A percentile compares a stretch with the other conserved stretches of the same genome.
These are phyloP conservation scores for Penicillium crustosum DNA, from an alignment of 2,329 filamentous ascomycete species.

Conservation along the genomic window DNA sequence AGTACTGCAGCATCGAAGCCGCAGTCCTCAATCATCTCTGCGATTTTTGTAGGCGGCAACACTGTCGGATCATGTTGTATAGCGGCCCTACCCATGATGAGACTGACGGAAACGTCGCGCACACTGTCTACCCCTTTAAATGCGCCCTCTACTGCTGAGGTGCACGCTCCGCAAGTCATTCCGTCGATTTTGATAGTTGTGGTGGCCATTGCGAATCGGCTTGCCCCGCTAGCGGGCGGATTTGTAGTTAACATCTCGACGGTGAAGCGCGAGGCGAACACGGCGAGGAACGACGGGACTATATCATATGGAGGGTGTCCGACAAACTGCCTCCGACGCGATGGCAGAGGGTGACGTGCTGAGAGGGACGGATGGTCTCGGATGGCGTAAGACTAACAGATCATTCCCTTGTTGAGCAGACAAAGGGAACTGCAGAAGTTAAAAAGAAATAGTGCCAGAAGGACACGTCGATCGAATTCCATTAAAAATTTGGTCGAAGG, in stretches of 20 bases:
- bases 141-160: slow-evolving; percentile 88
- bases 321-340: slow-evolving; percentile 6
- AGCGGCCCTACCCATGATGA: slow-evolving; percentile 95
- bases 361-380: slow-evolving; percentile 21
- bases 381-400: slow-evolving; percentile 22
- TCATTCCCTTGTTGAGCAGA: slow-evolving; percentile 18
- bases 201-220: slow-evolving; percentile 67
- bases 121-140: slow-evolving; percentile 81
- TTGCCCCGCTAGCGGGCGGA: slow-evolving; percentile 17
- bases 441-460: slow-evolving; percentile 8
- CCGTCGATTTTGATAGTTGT: slow-evolving; percentile 89
- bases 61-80: slow-evolving; percentile 79
- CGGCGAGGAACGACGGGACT: slow-evolving; percentile 3
- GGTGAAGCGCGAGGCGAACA: slow-evolving; percentile 6
- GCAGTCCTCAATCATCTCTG: slow-evolving; percentile 84
- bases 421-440: slow-evolving; percentile 7
- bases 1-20: slow-evolving; percentile 90
- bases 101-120: slow-evolving; percentile 82
- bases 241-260: slow-evolving; percentile 20
- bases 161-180: slow-evolving; percentile 87
- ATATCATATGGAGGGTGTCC: slow-evolving; percentile 18
- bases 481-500: neutral
- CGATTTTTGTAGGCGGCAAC: slow-evolving; percentile 72
- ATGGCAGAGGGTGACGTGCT: slow-evolving; percentile 17
- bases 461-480: slow-evolving; percentile 13